phyloP scores from a whole-genome alignment of 345 rosid genomes.

The Erysimum cheiranthoides region DNA sequence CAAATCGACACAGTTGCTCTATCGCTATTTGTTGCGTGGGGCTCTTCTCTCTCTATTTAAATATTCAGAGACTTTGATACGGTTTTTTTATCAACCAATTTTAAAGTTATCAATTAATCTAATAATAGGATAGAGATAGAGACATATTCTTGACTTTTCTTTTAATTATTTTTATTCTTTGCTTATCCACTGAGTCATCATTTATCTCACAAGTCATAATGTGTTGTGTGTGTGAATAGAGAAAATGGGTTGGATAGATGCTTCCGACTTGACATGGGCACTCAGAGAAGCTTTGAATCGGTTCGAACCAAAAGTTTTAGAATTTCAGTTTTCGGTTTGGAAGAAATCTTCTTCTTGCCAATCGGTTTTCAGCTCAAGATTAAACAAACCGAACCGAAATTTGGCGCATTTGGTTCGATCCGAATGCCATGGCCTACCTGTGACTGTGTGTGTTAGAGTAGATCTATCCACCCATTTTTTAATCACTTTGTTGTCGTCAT shows the following conservation, averaged over 20 bases:
- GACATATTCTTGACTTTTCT: slow-evolving; percentile 12
- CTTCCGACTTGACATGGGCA: neutral
- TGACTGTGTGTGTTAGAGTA: slow-evolving; percentile 12
- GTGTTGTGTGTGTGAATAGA: slow-evolving; percentile 14
- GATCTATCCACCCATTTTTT: slow-evolving; percentile 35
- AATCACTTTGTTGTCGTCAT: slow-evolving; percentile 30
- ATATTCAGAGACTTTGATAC: slow-evolving; percentile 17
- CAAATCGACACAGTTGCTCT: slow-evolving; percentile 37
- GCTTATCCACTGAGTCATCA: slow-evolving; percentile 31
- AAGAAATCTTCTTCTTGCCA: too few relatives aligned
- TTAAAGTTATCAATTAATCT: slow-evolving; percentile 27
- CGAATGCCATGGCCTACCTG: neutral
- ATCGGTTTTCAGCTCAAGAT: neutral
- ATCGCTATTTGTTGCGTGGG: slow-evolving; percentile 31
- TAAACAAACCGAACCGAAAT: neutral
- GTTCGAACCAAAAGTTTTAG: neutral
- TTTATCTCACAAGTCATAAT: slow-evolving; percentile 24
- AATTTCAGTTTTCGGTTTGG: neutral
- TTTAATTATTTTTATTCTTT: neutral
- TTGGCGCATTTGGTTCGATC: neutral
- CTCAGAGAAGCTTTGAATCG: neutral
- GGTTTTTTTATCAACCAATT: slow-evolving; percentile 35
- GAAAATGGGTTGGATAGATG: slow-evolving; percentile 5
- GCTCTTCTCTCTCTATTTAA: slow-evolving; percentile 15
- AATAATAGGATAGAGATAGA: slow-evolving; percentile 13